Evolutionary conservation across 2,329 filamentous ascomycete genomes (phyloP).

Genomic region (Alternaria ventricosa): DNA sequence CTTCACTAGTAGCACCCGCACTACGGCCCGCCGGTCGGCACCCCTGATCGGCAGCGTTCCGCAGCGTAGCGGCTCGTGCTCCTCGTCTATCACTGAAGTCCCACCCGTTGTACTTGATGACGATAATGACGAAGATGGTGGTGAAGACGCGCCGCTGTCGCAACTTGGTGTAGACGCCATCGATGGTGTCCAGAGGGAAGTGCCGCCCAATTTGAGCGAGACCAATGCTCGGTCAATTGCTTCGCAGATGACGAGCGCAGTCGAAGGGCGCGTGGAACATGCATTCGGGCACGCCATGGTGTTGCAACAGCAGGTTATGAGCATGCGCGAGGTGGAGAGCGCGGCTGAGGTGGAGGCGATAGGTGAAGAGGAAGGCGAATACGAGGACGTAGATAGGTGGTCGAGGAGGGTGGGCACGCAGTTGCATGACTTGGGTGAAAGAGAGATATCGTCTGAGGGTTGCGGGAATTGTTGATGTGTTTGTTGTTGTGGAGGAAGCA

Average conservation of each 20-base stretch:
- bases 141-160: not conserved
- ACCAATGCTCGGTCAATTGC: constrained; percentile 5
- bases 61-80: constrained; percentile 7
- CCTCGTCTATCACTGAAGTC: not conserved
- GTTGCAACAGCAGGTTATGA: constrained; percentile 3
- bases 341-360: not conserved
- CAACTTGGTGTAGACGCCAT: not conserved
- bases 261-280: constrained; percentile 5
- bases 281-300: constrained; percentile 1
- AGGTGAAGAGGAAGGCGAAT: not conserved
- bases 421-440: not conserved
- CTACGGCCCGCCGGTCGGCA: constrained; percentile 5
- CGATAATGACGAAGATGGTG: not conserved
- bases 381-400: not conserved
- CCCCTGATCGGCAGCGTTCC: constrained; percentile 7
- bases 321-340: constrained; percentile 1
- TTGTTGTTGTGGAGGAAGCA: not conserved
- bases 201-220: constrained; percentile 2
- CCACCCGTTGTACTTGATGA: not conserved
- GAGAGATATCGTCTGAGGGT: not conserved
- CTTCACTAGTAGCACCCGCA: constrained; percentile 6
- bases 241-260: constrained; percentile 7
- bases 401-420: constrained; percentile 3
- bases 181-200: not conserved
- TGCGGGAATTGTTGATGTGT: not conserved